Base-by-base conservation (phyloP, 2,329 filamentous ascomycete genomes). In the Colletotrichum shisoi region DNA sequence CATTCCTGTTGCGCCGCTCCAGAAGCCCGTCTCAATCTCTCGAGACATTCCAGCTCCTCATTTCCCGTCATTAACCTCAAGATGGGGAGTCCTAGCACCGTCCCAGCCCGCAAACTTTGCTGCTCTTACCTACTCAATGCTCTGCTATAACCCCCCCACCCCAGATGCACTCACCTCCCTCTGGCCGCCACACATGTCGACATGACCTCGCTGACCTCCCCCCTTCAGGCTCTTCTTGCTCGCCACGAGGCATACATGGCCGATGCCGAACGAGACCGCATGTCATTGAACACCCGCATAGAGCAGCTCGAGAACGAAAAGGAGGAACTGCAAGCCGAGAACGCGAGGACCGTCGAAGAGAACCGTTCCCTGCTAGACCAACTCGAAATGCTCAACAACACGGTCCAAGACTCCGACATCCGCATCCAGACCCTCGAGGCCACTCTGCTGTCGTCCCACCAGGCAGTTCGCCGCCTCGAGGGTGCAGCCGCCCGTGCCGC, bases 191-290 rank as follows among this genome's bases (percentile, higher is more conserved):
- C 71, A 71, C 61, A 73, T 60, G 57, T 42, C 59, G 57, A 65
- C 49, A 71, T 72, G 68, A 70, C 75, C 67, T 82, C 84, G 81
- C 91, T 96, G 80, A 96, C 88, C 60, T 91, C 87, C 79, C 82
- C 85, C 61, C 79, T 90, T 67, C 89, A 98, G 95, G 93, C 93
- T 68, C 85, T 99, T 63, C 87, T 99, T 48, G 88, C 91, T 71
- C 91, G 94, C 73, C 94, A 99, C 85, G 94, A 98, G 82, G 89
- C 91, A 67, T 97, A 96, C 79, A 94, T 97, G 85, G 90, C 90
- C 72, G 93, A 97, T 77, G 93, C 94, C 67, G 93, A 97, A 82
- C 88, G 89, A 72, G 93, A 97, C 76, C 91, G 94, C 68, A 81
- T 84, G 69, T 87, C 89, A 69, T 88, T 97, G 79, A 85, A 87